Percentiles rank a stretch among this genome's conserved stretches.
Evolutionary conservation across 257 asterid species (phyloP).

Genomic region (Dorcoceras hygrometricum): DNA sequence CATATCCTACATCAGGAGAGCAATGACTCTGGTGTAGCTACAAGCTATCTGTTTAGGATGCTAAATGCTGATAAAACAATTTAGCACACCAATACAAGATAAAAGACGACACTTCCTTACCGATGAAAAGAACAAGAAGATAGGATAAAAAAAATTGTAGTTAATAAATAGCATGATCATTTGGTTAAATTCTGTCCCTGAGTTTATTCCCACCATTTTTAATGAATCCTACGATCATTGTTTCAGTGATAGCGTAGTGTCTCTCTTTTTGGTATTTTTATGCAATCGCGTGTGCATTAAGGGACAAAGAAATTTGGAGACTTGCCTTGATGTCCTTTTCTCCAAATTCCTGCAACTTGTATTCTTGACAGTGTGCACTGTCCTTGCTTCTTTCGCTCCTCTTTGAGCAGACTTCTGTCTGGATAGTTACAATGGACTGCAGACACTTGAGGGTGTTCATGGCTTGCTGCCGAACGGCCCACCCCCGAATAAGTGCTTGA

Average conservation of each 20-base stretch:
- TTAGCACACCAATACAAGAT: too few species aligned
- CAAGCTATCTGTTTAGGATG: too few species aligned
- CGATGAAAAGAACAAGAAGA: background rate
- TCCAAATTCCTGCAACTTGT: slow-evolving; percentile 35
- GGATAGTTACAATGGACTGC: slow-evolving; percentile 84
- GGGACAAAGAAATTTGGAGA: background rate
- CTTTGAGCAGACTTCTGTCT: slow-evolving; percentile 70
- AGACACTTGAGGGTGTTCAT: slow-evolving; percentile 73
- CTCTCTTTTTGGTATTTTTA: background rate
- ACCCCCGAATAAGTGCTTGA: slow-evolving; percentile 90
- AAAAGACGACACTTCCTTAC: too few species aligned
- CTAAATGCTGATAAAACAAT: too few species aligned
- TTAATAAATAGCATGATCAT: slow-evolving; percentile 4
- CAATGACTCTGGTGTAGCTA: too few species aligned
- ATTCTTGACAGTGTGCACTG: slow-evolving; percentile 33
- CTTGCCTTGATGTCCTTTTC: slow-evolving; percentile 74
- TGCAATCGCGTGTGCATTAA: background rate
- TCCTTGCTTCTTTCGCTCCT: slow-evolving; percentile 50
- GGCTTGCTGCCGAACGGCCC: slow-evolving; percentile 89
- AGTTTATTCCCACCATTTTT: background rate
- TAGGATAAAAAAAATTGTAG: too few species aligned
- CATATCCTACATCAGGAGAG: too few species aligned
- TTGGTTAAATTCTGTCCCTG: background rate
- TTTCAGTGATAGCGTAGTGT: too few species aligned
- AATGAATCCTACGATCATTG: background rate